Conservation (phyloP, 2,329 filamentous ascomycete genomes). For the Fusarium sp. region DNA sequence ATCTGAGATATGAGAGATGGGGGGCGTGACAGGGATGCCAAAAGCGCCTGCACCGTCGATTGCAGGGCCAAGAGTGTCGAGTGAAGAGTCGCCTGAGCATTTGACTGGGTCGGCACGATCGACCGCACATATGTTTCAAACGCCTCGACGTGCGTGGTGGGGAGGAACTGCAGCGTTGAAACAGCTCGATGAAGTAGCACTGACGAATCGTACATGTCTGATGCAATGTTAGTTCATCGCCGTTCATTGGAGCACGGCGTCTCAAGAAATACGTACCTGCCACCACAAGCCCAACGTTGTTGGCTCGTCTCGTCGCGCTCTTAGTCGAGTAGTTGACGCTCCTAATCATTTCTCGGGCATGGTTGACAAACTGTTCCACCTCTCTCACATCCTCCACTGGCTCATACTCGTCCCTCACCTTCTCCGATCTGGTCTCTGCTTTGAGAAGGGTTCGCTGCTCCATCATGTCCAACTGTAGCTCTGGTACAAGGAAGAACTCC, state of each 20-base stretch:
- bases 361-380: slow-evolving; percentile 92
- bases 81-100: slow-evolving; percentile 80
- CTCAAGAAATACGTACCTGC: slow-evolving; percentile 60
- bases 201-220: slow-evolving; percentile 77
- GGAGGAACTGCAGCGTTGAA: slow-evolving; percentile 74
- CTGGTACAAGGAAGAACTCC: slow-evolving; percentile 98
- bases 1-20: slow-evolving; percentile 83
- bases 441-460: slow-evolving; percentile 89
- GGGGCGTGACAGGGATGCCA: slow-evolving; percentile 83
- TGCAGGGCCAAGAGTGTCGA: slow-evolving; percentile 83
- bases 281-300: slow-evolving; percentile 74
- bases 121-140: slow-evolving; percentile 78
- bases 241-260: slow-evolving; percentile 13
- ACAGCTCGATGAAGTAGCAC: slow-evolving; percentile 65
- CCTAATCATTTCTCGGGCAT: slow-evolving; percentile 90
- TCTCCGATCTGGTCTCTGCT: slow-evolving; percentile 84
- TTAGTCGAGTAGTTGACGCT: slow-evolving; percentile 86
- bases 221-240: slow-evolving; percentile 44
- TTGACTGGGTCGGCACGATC: slow-evolving; percentile 75
- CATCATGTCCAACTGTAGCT: slow-evolving; percentile 91
- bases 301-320: slow-evolving; percentile 83
- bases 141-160: slow-evolving; percentile 74
- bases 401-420: slow-evolving; percentile 87
- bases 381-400: slow-evolving; percentile 86
- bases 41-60: slow-evolving; percentile 83